A percentile compares a stretch with the other conserved stretches of the same genome.
These are phyloP conservation scores for Termitomyces sp. DNA, from an alignment of 768 basidiomycete genomes.

Conservation along the genomic window DNA sequence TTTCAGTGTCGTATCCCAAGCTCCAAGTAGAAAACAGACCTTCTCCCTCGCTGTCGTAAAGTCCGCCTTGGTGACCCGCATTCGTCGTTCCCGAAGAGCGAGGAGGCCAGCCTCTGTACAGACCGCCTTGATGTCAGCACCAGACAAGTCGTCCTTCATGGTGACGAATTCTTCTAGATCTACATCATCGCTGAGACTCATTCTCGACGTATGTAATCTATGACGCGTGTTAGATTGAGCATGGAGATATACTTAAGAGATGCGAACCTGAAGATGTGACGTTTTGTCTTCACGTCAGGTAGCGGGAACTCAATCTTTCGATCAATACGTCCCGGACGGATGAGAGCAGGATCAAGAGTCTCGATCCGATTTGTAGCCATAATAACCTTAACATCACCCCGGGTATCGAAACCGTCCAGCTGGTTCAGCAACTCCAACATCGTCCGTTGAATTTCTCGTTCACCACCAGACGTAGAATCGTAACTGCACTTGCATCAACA, in stretches of 20 bases:
- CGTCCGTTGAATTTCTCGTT: slow-evolving; percentile 98
- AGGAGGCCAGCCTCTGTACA: slow-evolving; percentile 98
- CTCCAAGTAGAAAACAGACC: slow-evolving; percentile 37
- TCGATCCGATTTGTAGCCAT: slow-evolving; percentile 99
- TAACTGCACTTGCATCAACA: slow-evolving; percentile 47
- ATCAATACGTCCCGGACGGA: slow-evolving; percentile 97
- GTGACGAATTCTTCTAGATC: slow-evolving; percentile 94
- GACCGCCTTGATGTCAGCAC: slow-evolving; percentile 98
- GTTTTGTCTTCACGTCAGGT: slow-evolving; percentile 97
- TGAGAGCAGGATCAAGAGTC: slow-evolving; percentile 94
- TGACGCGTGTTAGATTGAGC: not conserved
- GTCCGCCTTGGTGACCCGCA: slow-evolving; percentile 90
- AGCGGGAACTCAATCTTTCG: slow-evolving; percentile 98
- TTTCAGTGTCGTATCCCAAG: slow-evolving; percentile 2
- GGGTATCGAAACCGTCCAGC: slow-evolving; percentile 97
- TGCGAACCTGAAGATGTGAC: slow-evolving; percentile 89
- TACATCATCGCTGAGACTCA: slow-evolving; percentile 85
- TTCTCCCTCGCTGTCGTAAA: slow-evolving; percentile 91
- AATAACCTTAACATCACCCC: slow-evolving; percentile 99
- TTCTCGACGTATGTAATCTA: slow-evolving; percentile 89
- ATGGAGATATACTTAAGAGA: not conserved
- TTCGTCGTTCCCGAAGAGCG: slow-evolving; percentile 89
- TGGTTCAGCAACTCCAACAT: slow-evolving; percentile 99
- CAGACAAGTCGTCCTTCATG: slow-evolving; percentile 93
- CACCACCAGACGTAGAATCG: slow-evolving; percentile 97